Conservation (phyloP, 2,329 filamentous ascomycete species). For the Beauveria caledonica region DNA sequence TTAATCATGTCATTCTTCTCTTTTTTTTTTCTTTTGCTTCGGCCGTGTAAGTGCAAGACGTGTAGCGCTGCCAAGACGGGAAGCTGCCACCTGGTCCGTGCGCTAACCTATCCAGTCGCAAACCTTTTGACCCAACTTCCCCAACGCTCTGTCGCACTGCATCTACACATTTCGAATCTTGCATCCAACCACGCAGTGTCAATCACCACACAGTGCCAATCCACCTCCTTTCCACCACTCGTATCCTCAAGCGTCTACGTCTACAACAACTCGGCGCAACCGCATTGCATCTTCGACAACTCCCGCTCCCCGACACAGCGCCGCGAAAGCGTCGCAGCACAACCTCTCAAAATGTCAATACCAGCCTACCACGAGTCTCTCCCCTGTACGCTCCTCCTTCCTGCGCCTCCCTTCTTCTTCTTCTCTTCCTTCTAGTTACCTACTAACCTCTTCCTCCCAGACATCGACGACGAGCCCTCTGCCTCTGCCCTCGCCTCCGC, state of each 20-base stretch:
- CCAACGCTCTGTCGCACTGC: not conserved
- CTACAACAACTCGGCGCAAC: not conserved
- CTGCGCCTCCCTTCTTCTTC: too few relatives aligned
- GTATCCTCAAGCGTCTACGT: too few relatives aligned
- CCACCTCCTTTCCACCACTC: not conserved
- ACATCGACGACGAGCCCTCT: conserved; percentile 71
- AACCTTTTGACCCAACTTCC: not conserved
- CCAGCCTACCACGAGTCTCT: conserved; percentile 63
- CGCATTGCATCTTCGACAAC: not conserved
- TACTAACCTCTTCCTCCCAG: conserved; percentile 34
- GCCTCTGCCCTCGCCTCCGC: conserved; percentile 55
- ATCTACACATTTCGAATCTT: not conserved
- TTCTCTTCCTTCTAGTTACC: not conserved
- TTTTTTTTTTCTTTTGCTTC: too few relatives aligned
- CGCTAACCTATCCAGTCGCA: not conserved
- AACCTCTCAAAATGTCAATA: conserved; percentile 16
- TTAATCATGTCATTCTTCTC: too few relatives aligned
- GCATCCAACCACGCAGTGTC: not conserved
- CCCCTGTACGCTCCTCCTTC: conserved; percentile 51
- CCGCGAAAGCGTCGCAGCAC: not conserved
- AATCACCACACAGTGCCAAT: not conserved
- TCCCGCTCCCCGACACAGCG: not conserved
- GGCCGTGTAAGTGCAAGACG: not conserved
- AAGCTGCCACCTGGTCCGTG: conserved; percentile 2
- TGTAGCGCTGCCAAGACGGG: not conserved